Conservation (phyloP, 192 early-diverging fungal genomes). For the Entomortierella lignicola region DNA sequence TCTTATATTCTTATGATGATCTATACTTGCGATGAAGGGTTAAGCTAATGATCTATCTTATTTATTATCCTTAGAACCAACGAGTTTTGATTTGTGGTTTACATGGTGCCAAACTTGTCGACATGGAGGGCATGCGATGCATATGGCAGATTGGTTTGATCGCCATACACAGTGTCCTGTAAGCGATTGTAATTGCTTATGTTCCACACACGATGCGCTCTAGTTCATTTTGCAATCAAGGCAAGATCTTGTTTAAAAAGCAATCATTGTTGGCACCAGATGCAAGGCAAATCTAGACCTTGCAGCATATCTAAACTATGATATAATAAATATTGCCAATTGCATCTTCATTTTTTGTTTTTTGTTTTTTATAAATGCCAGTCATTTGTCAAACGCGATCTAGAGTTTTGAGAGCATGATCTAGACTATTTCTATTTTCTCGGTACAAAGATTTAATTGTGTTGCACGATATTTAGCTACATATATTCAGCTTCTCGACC, state of each 20-base stretch:
- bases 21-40: too few species aligned
- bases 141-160: slow-evolving; percentile 93
- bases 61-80: slow-evolving; percentile 48
- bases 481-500: slow-evolving; percentile 32
- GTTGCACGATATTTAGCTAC: slow-evolving; percentile 2
- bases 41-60: slow-evolving; percentile 5
- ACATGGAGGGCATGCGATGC: slow-evolving; percentile 94
- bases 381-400: too few species aligned
- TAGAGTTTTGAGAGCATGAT: too few species aligned
- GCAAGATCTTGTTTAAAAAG: too few species aligned
- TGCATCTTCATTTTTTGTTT: too few species aligned
- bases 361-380: too few species aligned
- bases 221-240: neutral
- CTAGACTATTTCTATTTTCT: too few species aligned
- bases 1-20: neutral
- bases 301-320: too few species aligned
- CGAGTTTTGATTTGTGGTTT: slow-evolving; percentile 91
- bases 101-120: slow-evolving; percentile 99
- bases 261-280: too few species aligned
- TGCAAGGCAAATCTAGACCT: too few species aligned
- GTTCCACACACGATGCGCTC: slow-evolving; percentile 55
- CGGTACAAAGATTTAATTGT: neutral
- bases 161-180: slow-evolving; percentile 90
- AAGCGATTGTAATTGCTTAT: slow-evolving; percentile 87
- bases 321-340: too few species aligned